Conservation (phyloP, 2,329 filamentous ascomycete genomes). For the Fusarium sp. region DNA sequence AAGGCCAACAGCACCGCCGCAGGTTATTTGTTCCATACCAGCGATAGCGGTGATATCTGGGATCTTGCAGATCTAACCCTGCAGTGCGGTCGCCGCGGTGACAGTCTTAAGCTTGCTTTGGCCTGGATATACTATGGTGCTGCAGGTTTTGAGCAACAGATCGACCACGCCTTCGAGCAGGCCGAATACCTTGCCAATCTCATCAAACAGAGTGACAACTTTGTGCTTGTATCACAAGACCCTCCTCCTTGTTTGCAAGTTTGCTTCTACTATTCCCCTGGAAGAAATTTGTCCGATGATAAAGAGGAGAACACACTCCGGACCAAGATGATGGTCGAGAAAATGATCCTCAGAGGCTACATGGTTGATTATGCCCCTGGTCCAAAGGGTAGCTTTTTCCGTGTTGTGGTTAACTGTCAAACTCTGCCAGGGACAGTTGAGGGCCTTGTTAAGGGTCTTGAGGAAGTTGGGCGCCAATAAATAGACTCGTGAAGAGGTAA, state of each 20-base stretch:
- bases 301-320: slow-evolving; percentile 60
- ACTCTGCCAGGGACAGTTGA: slow-evolving; percentile 64
- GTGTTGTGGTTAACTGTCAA: slow-evolving; percentile 70
- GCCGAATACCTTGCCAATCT: slow-evolving; percentile 75
- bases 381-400: slow-evolving; percentile 66
- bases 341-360: slow-evolving; percentile 64
- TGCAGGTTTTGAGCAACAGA: slow-evolving; percentile 74
- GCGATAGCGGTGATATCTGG: slow-evolving; percentile 72
- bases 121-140: slow-evolving; percentile 91
- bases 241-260: slow-evolving; percentile 92
- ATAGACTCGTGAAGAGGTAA: not conserved
- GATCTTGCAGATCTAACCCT: slow-evolving; percentile 93
- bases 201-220: slow-evolving; percentile 66
- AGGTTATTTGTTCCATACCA: slow-evolving; percentile 83
- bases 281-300: slow-evolving; percentile 59
- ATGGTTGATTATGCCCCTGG: slow-evolving; percentile 73
- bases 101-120: slow-evolving; percentile 87
- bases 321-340: slow-evolving; percentile 62
- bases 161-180: slow-evolving; percentile 78
- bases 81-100: slow-evolving; percentile 89
- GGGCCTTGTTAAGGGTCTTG: slow-evolving; percentile 65
- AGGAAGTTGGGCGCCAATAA: slow-evolving; percentile 55
- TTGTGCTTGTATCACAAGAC: slow-evolving; percentile 78
- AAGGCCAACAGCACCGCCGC: slow-evolving; percentile 87
- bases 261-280: slow-evolving; percentile 86